Base-by-base conservation (phyloP, 495 filamentous ascomycete genomes). In the Neurospora sp. region DNA sequence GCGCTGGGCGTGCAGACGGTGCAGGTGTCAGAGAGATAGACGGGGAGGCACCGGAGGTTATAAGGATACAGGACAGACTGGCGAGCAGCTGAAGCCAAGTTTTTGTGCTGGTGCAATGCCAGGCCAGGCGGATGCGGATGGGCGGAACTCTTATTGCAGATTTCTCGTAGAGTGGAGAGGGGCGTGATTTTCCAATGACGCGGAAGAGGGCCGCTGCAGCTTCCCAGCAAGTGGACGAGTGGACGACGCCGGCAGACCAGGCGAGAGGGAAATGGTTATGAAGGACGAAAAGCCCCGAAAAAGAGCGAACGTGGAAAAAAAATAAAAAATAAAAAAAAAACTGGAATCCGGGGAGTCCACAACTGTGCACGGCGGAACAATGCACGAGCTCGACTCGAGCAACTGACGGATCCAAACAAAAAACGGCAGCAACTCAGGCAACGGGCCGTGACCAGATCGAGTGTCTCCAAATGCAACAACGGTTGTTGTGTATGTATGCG, bases 151-250 rank as follows among this genome's bases (percentile, higher is more conserved):
- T 61, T 61, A 76, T 71, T 76, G 76, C 74, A 79, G 76, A 75
- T 71, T 76, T 76, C 74, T 79, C 74, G 44, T 71, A 44, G 72
- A 59, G 78, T 76, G 76, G 79, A 74, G 79, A 78, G 75, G 75
- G 76, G 79, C 75, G 78, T 77, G 77, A 74, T 79, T 79, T 79
- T 80, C 76, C 72, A 75, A 75, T 74, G 73, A 76, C 74, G 76
- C 76, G 76, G 74, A 75, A 78, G 73, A 72, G 72, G 74, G 38
- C 53, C 53, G 53, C 53, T 35, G 53, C 53, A 61, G 40, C n/a
- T 35, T n/a, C 39, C 27, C 44, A 53, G 40, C 41, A 69, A 69
- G 68, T 71, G 44, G 70, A 35, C 35, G 40, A 61, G 53, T 61
- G 53, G 53, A 61, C 53, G 53, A 59, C 70, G 53, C 35, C 44